Percentiles rank a stretch among this genome's conserved stretches.
phyloP scores from a whole-genome alignment of 2,329 filamentous ascomycete species.

The Trichoderma brevicompactum region DNA sequence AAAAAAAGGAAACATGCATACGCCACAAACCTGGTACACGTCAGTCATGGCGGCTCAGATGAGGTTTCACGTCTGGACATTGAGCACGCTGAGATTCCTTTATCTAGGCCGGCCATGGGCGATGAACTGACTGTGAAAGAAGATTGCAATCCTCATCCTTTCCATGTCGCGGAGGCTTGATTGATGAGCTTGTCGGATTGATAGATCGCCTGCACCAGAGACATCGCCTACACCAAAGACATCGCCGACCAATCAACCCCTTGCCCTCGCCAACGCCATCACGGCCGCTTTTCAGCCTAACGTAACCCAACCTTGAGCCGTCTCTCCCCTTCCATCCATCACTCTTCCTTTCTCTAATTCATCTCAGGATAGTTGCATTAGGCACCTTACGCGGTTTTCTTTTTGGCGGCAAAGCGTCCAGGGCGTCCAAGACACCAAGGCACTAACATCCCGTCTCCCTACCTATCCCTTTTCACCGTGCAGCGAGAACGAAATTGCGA shows the following conservation, averaged over 20 bases:
- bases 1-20: background rate
- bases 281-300: background rate
- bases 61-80: background rate
- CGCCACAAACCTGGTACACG: background rate
- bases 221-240: no score
- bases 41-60: background rate
- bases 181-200: no score
- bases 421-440: background rate
- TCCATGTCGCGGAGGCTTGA: no score
- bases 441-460: slow-evolving; percentile 3
- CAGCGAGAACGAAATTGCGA: slow-evolving; percentile 7
- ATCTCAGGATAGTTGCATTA: background rate
- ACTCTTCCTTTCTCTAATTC: background rate
- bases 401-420: no score
- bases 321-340: background rate
- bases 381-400: background rate
- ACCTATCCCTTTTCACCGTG: slow-evolving; percentile 22
- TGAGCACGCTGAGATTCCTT: background rate
- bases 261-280: no score
- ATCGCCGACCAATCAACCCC: no score
- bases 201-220: no score
- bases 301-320: background rate
- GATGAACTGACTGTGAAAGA: background rate
- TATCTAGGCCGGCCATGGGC: background rate
- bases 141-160: background rate